A percentile compares a stretch with the other conserved stretches of the same genome.
phyloP scores from a whole-genome alignment of 805 yeast genomes.

The Kuraishia capsulata region DNA sequence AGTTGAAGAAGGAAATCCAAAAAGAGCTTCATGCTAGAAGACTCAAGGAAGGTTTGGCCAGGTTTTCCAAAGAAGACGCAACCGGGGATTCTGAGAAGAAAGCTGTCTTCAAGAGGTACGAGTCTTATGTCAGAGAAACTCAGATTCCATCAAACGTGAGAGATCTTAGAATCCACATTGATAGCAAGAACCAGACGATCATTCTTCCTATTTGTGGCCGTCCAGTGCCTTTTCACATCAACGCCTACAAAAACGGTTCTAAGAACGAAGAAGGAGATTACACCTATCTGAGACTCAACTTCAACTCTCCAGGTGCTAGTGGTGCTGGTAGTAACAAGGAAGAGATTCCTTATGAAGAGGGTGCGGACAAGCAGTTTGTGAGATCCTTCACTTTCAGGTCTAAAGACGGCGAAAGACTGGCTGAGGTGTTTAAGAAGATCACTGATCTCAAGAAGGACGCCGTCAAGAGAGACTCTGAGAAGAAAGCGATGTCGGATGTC shows the following conservation, averaged over 20 bases:
- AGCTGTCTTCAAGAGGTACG: conserved; percentile 83
- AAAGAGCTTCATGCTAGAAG: conserved; percentile 73
- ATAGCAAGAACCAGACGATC: conserved; percentile 79
- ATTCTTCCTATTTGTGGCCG: conserved; percentile 88
- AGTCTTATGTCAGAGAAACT: conserved; percentile 86
- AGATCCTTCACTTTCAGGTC: conserved; percentile 84
- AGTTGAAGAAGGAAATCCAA: conserved; percentile 76
- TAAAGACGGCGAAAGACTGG: conserved; percentile 83
- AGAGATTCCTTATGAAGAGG: conserved; percentile 87
- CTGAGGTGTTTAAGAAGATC: conserved; percentile 81
- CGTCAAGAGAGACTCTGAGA: conserved; percentile 82
- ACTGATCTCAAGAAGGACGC: conserved; percentile 89
- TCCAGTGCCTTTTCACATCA: conserved; percentile 96
- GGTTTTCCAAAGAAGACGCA: conserved; percentile 76
- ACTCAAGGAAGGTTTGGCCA: conserved; percentile 76
- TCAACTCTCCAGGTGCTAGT: conserved; percentile 87
- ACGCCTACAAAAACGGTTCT: conserved; percentile 88
- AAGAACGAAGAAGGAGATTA: conserved; percentile 95
- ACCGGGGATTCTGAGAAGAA: conserved; percentile 49
- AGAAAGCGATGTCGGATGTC: conserved; percentile 87
- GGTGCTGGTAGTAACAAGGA: conserved; percentile 59
- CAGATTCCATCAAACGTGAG: conserved; percentile 81
- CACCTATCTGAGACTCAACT: conserved; percentile 82
- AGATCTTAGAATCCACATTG: conserved; percentile 82
- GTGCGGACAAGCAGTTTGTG: conserved; percentile 77